Percentiles rank a stretch among this genome's conserved stretches.
Conservation (phyloP, 2,329 filamentous ascomycete species). For the Cordyceps tenuipes region DNA sequence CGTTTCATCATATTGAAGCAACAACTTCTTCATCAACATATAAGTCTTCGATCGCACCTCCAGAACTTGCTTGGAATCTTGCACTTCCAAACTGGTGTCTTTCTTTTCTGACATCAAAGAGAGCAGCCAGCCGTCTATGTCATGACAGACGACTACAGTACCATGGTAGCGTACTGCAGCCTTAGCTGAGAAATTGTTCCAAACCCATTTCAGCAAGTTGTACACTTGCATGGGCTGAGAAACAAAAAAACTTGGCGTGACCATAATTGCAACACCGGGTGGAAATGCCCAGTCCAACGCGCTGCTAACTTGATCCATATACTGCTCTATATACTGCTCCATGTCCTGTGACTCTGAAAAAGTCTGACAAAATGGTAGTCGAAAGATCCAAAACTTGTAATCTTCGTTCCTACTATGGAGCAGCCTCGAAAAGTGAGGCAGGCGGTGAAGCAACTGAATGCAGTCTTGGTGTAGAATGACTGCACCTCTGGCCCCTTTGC, state of each 20-base stretch:
- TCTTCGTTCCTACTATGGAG: slow-evolving; percentile 22
- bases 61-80: neutral
- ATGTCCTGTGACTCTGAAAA: neutral
- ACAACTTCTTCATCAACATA: neutral
- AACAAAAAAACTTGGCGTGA: slow-evolving; percentile 35
- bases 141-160: slow-evolving; percentile 24
- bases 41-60: slow-evolving; percentile 1
- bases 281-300: slow-evolving; percentile 23
- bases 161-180: slow-evolving; percentile 12
- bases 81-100: neutral
- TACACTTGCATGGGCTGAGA: slow-evolving; percentile 28
- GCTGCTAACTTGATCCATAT: slow-evolving; percentile 12
- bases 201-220: slow-evolving; percentile 29
- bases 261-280: slow-evolving; percentile 26
- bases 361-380: slow-evolving; percentile 10
- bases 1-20: neutral
- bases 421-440: slow-evolving; percentile 29
- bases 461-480: slow-evolving; percentile 40
- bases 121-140: slow-evolving; percentile 22
- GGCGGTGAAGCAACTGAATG: slow-evolving; percentile 28
- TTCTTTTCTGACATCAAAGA: slow-evolving; percentile 20
- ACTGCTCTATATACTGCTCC: slow-evolving; percentile 16
- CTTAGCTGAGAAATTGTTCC: slow-evolving; percentile 16
- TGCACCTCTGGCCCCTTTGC: slow-evolving; percentile 19
- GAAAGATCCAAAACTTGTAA: slow-evolving; percentile 34